A percentile compares a stretch with the other conserved stretches of the same genome.
Evolutionary conservation across 805 yeast species (phyloP).

Genomic region (Suhomyces faveliae): DNA sequence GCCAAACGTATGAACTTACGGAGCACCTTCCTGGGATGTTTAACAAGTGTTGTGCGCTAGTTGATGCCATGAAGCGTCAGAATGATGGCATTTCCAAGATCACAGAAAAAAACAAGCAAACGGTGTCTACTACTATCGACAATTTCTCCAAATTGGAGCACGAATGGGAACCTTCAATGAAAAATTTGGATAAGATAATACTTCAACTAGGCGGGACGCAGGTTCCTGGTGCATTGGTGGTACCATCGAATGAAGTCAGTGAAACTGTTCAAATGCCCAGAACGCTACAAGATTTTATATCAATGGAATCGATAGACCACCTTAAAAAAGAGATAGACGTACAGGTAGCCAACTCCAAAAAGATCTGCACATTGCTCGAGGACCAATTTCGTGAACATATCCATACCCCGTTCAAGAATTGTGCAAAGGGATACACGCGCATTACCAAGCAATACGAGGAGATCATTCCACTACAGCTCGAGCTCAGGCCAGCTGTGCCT

Average conservation of each 20-base stretch:
- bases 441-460: constrained; percentile 18
- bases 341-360: constrained; percentile 26
- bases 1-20: constrained; percentile 22
- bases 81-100: constrained; percentile 14
- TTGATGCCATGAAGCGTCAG: constrained; percentile 16
- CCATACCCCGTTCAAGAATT: constrained; percentile 13
- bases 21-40: constrained; percentile 24
- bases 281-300: constrained; percentile 32
- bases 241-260: constrained; percentile 2
- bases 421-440: constrained; percentile 14
- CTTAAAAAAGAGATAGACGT: constrained; percentile 26
- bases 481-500: constrained; percentile 10
- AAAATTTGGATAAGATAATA: constrained; percentile 25
- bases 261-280: neutral
- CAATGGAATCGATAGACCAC: constrained; percentile 28
- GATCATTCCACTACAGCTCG: constrained; percentile 18
- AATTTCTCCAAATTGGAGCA: constrained; percentile 3
- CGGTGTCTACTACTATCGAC: neutral
- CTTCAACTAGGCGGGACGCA: constrained; percentile 21
- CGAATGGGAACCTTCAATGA: constrained; percentile 21
- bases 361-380: constrained; percentile 16
- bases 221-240: constrained; percentile 27
- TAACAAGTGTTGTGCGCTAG: constrained; percentile 13
- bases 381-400: constrained; percentile 6
- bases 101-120: constrained; percentile 15